phyloP scores from a whole-genome alignment of 306 rosid species.

The Glycine latifolia region DNA sequence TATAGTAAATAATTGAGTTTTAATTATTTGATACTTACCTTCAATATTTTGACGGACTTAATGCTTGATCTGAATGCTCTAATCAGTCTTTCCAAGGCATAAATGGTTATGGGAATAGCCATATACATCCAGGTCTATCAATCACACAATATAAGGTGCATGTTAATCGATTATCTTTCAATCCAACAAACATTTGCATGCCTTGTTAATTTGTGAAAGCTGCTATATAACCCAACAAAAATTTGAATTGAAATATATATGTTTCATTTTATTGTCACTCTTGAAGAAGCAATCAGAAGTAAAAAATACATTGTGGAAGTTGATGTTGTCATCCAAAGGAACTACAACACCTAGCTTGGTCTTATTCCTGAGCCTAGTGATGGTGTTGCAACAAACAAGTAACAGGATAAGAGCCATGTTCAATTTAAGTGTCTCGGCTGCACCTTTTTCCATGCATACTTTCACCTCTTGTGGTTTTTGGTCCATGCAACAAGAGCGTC shows the following conservation, averaged over 20 bases:
- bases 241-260: background rate
- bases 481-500: too few species aligned
- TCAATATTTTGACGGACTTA: constrained; percentile 53
- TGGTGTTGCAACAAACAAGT: too few species aligned
- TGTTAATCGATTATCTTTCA: constrained; percentile 29
- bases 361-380: too few species aligned
- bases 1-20: constrained; percentile 8
- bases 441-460: constrained; percentile 78
- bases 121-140: constrained; percentile 65
- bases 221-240: background rate
- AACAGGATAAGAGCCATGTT: too few species aligned
- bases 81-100: constrained; percentile 53
- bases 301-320: constrained; percentile 37
- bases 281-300: constrained; percentile 25
- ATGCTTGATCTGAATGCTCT: constrained; percentile 64
- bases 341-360: too few species aligned
- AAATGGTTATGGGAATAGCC: constrained; percentile 58
- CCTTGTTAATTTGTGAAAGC: constrained; percentile 23
- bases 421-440: constrained; percentile 66
- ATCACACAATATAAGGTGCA: constrained; percentile 7
- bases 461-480: too few species aligned
- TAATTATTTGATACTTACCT: constrained; percentile 41
- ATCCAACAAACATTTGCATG: constrained; percentile 1
- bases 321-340: too few species aligned
- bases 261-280: constrained; percentile 31